Evolutionary conservation across 129 eudicot species (phyloP).

Genomic region (Logfia minima): DNA sequence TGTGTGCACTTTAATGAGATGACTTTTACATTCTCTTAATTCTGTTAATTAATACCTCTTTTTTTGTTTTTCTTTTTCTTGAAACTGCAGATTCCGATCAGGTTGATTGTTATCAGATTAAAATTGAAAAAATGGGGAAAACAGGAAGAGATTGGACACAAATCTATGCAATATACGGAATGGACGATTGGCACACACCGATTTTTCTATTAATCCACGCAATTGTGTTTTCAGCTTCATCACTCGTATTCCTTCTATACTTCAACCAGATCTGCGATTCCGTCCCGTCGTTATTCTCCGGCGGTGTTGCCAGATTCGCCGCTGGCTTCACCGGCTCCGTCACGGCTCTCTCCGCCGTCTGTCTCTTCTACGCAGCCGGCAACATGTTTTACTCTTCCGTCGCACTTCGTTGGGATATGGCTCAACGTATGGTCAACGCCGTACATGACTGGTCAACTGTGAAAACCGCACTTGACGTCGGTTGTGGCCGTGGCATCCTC

Average conservation of each 20-base stretch:
- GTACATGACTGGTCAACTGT: conserved; percentile 74
- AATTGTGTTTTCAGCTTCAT: conserved; percentile 48
- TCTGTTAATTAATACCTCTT: not conserved
- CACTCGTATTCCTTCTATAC: conserved; percentile 57
- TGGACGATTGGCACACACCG: conserved; percentile 83
- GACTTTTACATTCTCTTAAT: no score
- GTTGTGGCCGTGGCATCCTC: conserved; percentile 89
- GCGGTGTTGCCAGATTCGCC: conserved; percentile 56
- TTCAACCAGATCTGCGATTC: conserved; percentile 54
- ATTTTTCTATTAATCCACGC: conserved; percentile 65
- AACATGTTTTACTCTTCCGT: conserved; percentile 42
- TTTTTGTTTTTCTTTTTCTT: not conserved
- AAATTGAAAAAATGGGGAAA: conserved; percentile 45
- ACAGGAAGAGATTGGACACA: conserved; percentile 87
- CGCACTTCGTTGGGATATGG: no score
- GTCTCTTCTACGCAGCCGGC: conserved; percentile 75
- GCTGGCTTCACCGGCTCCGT: conserved; percentile 89
- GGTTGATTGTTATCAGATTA: not conserved
- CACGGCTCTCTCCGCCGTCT: conserved; percentile 75
- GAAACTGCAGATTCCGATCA: conserved; percentile 9
- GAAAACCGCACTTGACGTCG: conserved; percentile 75
- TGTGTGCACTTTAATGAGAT: conserved; percentile 7
- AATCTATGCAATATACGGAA: conserved; percentile 89
- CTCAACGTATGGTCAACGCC: no score
- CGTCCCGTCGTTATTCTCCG: conserved; percentile 45